Evolutionary conservation across 2,329 filamentous ascomycete species (phyloP).

Genomic region (Clonostachys solani): DNA sequence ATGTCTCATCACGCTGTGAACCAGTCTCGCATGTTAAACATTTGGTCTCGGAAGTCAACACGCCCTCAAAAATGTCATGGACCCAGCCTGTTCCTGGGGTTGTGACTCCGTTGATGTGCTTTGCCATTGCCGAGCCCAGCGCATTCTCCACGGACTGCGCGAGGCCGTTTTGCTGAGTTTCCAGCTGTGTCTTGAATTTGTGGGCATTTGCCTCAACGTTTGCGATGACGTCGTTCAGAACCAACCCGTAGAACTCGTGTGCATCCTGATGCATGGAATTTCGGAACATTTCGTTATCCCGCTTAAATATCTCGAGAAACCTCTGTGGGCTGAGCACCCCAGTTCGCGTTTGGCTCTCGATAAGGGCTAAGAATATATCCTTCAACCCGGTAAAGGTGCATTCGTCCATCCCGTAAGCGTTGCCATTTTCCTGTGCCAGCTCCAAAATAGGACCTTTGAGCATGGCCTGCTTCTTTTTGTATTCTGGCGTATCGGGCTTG

Average conservation of each 20-base stretch:
- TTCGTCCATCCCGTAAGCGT: slow-evolving; percentile 86
- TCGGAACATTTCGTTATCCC: slow-evolving; percentile 95
- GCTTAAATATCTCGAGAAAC: slow-evolving; percentile 89
- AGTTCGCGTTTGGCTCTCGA: slow-evolving; percentile 74
- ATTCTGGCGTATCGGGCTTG: slow-evolving; percentile 90
- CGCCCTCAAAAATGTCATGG: slow-evolving; percentile 93
- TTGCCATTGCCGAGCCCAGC: slow-evolving; percentile 14
- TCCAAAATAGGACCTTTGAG: slow-evolving; percentile 82
- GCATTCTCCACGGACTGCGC: slow-evolving; percentile 16
- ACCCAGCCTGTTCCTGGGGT: slow-evolving; percentile 78
- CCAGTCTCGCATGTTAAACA: slow-evolving; percentile 95
- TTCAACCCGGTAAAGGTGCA: slow-evolving; percentile 92
- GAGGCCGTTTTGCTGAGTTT: slow-evolving; percentile 1
- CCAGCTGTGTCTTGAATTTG: slow-evolving; percentile 48
- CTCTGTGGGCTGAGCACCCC: slow-evolving; percentile 89
- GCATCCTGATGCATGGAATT: slow-evolving; percentile 98
- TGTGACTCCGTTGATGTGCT: slow-evolving; percentile 2
- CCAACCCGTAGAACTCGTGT: slow-evolving; percentile 90
- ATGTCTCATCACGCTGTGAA: slow-evolving; percentile 92
- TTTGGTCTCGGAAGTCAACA: slow-evolving; percentile 91
- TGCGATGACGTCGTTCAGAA: slow-evolving; percentile 93
- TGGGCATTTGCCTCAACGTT: slow-evolving; percentile 88
- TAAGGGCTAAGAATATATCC: slow-evolving; percentile 91
- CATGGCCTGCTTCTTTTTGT: slow-evolving; percentile 96
- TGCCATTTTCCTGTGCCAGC: slow-evolving; percentile 74